Conservation (phyloP, 169 alveolate genomes). For the Cryptosporidium bovis region DNA sequence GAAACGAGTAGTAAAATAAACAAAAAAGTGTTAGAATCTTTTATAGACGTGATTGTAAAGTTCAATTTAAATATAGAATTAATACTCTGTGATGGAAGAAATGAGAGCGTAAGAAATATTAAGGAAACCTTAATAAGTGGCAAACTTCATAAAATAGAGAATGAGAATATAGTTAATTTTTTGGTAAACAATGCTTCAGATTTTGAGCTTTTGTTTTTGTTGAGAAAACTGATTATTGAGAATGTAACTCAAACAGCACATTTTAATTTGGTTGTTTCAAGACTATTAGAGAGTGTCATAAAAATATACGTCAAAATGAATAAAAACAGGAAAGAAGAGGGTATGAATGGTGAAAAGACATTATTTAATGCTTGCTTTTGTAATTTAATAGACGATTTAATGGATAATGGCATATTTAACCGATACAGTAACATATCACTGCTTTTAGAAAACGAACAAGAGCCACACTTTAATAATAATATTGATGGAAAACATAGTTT, state of each 20-base stretch:
- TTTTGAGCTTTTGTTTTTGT: background rate
- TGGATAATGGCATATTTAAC: background rate
- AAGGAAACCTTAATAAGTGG: background rate
- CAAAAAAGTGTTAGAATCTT: background rate
- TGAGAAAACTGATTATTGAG: background rate
- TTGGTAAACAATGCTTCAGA: conserved; percentile 11
- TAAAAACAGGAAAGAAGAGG: background rate
- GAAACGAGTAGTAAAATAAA: too few relatives aligned
- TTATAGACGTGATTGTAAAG: conserved; percentile 8
- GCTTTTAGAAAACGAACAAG: background rate
- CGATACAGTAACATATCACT: background rate
- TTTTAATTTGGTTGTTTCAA: background rate
- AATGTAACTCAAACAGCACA: background rate
- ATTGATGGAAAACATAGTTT: background rate
- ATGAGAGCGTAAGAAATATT: background rate
- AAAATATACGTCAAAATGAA: background rate
- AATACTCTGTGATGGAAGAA: background rate
- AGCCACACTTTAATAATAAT: background rate
- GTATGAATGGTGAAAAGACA: background rate
- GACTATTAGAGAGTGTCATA: background rate
- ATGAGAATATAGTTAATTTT: background rate
- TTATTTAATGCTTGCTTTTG: conserved; percentile 6
- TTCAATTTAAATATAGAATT: background rate
- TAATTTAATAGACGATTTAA: background rate
- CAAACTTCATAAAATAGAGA: background rate